These are phyloP conservation scores for Aspergillus tamarii DNA, from an alignment of 2,329 filamentous ascomycete species.

Conservation along the genomic window DNA sequence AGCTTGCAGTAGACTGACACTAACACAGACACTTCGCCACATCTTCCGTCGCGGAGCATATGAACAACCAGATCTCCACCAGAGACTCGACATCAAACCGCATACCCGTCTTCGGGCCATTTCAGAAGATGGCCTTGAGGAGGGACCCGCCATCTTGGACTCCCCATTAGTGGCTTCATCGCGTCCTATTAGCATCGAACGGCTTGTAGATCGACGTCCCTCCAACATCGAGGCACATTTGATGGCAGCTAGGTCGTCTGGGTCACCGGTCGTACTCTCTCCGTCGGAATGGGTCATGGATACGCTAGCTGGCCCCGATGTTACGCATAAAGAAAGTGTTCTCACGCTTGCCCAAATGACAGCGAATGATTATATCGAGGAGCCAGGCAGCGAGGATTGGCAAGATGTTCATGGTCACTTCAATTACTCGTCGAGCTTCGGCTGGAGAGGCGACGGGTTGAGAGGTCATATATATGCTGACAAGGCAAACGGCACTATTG, in stretches of 20 bases:
- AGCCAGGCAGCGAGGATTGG: slow-evolving; percentile 76
- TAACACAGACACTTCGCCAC: slow-evolving; percentile 66
- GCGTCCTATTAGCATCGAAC: slow-evolving; percentile 70
- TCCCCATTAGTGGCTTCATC: slow-evolving; percentile 65
- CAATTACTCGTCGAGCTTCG: slow-evolving; percentile 87
- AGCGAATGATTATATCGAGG: slow-evolving; percentile 82
- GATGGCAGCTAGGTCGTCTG: slow-evolving; percentile 69
- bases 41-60: slow-evolving; percentile 91
- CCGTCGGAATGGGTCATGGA: slow-evolving; percentile 82
- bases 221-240: slow-evolving; percentile 79
- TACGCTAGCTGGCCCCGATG: slow-evolving; percentile 74
- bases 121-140: slow-evolving; percentile 43
- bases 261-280: slow-evolving; percentile 68
- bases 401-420: slow-evolving; percentile 76
- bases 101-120: slow-evolving; percentile 57
- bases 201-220: slow-evolving; percentile 76
- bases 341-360: slow-evolving; percentile 86
- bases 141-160: slow-evolving; percentile 51
- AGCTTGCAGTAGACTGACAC: slow-evolving; percentile 4
- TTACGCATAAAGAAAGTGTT: slow-evolving; percentile 83
- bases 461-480: slow-evolving; percentile 92
- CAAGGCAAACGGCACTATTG: slow-evolving; percentile 78
- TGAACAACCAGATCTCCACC: slow-evolving; percentile 74
- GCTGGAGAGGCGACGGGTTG: slow-evolving; percentile 87
- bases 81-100: slow-evolving; percentile 70